Percentiles rank a stretch among this genome's conserved stretches.
Evolutionary conservation across 805 yeast genomes (phyloP).

Genomic region (Tetrapisispora iriomotensis): DNA sequence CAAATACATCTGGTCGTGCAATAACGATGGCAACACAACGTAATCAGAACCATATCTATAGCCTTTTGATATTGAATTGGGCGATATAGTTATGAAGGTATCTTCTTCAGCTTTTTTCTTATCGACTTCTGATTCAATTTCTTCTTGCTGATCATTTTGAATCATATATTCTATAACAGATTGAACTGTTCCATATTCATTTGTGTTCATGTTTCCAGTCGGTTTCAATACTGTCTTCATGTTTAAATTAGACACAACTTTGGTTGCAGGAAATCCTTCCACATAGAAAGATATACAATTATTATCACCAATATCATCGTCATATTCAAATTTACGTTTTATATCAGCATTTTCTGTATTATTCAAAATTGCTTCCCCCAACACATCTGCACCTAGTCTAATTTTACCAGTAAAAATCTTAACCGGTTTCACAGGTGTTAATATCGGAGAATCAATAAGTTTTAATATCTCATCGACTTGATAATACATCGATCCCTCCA

Average conservation of each 20-base stretch:
- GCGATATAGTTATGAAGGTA: slow-evolving; percentile 23
- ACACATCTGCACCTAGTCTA: slow-evolving; percentile 19
- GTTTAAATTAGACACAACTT: slow-evolving; percentile 18
- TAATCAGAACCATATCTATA: slow-evolving; percentile 57
- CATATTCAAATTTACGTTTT: not conserved
- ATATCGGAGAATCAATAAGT: slow-evolving; percentile 10
- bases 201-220: slow-evolving; percentile 3
- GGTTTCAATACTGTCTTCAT: slow-evolving; percentile 17
- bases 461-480: slow-evolving; percentile 13
- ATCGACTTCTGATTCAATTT: slow-evolving; percentile 12
- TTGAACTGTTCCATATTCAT: slow-evolving; percentile 12
- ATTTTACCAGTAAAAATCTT: slow-evolving; percentile 24
- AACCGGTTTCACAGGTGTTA: slow-evolving; percentile 21
- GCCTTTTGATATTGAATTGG: slow-evolving; percentile 43
- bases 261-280: slow-evolving; percentile 50
- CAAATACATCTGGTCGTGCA: slow-evolving; percentile 34
- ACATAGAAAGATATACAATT: slow-evolving; percentile 35
- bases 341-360: not conserved
- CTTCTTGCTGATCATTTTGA: slow-evolving; percentile 10
- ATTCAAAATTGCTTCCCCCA: not conserved
- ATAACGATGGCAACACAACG: slow-evolving; percentile 41
- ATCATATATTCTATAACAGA: slow-evolving; percentile 18
- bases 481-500: slow-evolving; percentile 11
- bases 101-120: slow-evolving; percentile 16
- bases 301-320: not conserved